Percentiles rank a stretch among this genome's conserved stretches.
These are phyloP conservation scores for Radiomyces spectabilis DNA, from an alignment of 192 early-diverging fungal genomes.

Conservation along the genomic window DNA sequence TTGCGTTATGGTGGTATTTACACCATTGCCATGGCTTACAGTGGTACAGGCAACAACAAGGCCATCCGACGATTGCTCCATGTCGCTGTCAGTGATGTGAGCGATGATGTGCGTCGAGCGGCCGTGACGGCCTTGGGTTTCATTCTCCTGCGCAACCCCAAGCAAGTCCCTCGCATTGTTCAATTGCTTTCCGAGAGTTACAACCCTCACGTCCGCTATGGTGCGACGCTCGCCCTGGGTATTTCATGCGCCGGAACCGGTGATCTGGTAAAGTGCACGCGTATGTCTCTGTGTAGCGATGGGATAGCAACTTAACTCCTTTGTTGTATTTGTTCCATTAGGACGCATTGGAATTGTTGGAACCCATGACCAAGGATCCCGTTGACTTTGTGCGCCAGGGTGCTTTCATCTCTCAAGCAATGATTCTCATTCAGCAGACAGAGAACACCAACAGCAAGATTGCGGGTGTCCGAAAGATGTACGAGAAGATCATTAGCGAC, in stretches of 20 bases:
- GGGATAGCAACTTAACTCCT: not conserved
- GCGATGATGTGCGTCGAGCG: conserved; percentile 98
- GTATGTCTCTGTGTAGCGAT: not conserved
- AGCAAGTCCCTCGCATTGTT: conserved; percentile 97
- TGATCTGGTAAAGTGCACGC: conserved; percentile 33
- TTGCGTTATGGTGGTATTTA: conserved; percentile 97
- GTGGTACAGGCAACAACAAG: conserved; percentile 96
- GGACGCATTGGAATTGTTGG: conserved; percentile 88
- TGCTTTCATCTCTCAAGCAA: conserved; percentile 88
- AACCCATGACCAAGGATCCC: conserved; percentile 96
- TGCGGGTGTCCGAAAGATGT: conserved; percentile 78
- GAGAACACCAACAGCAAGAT: conserved; percentile 78
- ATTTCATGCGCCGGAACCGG: conserved; percentile 97
- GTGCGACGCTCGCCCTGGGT: conserved; percentile 91
- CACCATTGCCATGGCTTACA: conserved; percentile 96
- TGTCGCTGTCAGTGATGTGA: conserved; percentile 96
- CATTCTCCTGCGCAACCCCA: conserved; percentile 83
- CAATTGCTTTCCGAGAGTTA: conserved; percentile 96
- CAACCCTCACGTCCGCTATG: conserved; percentile 98
- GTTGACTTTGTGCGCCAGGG: conserved; percentile 98
- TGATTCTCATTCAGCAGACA: conserved; percentile 95
- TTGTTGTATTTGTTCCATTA: conserved; percentile 1
- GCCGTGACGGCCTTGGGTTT: conserved; percentile 97
- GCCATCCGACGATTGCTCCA: conserved; percentile 91
- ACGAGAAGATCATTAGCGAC: conserved; percentile 80